Base-by-base conservation (phyloP, 2,329 filamentous ascomycete genomes). In the Monosporascus sp. region DNA sequence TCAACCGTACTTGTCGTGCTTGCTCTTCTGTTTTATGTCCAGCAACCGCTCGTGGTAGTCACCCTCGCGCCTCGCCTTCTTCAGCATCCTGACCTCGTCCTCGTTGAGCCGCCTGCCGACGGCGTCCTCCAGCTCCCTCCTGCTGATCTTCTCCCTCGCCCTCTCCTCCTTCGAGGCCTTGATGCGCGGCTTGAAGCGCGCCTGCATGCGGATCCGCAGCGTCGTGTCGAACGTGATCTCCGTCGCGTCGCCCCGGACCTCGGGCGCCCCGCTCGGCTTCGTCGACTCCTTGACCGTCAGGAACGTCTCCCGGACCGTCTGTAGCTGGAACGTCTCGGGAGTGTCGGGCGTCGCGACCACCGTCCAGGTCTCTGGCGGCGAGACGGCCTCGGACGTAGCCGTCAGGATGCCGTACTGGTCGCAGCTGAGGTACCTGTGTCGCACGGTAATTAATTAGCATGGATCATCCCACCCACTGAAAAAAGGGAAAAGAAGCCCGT, bases 121-220 rank as follows among this genome's bases (percentile, higher is more conserved):
- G 3, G 88, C 85, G 46, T 85, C 85, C 72, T 97, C 92, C 47
- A 97, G 74, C 72, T 97, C 91, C 64, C 87, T 87, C 57, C 89
- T 80, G 65, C 86, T 93, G 53, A 99, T 89, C 75, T 93, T 96
- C 63, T 93, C 86, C 61, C 81, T 80, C 0, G 89, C 88, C 74
- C 88, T 94, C 59, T 90, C 88, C 67, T 92, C 91, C 72, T 92
- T 95, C 1, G 79, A 82, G 9, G 87, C 87, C 71, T 87, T 89
- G 46, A 94, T 71, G 58, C 82, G 81, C 8, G 93, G 92, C 77
- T 97, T 97, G 76, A 96, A 97, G 49, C 89, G 80, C 22, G 93
- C 91, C 74, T 97, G 93, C 92, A 97, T 97, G 51, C 92, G 87
- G 63, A 97, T 82, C 49, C 90, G 81, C 55, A 96, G 69, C 7